Evolutionary conservation across 1,284 basidiomycete genomes (phyloP), one percentile per base, ranked within the genome.

Genomic region (Sphagnurus paluster): DNA sequence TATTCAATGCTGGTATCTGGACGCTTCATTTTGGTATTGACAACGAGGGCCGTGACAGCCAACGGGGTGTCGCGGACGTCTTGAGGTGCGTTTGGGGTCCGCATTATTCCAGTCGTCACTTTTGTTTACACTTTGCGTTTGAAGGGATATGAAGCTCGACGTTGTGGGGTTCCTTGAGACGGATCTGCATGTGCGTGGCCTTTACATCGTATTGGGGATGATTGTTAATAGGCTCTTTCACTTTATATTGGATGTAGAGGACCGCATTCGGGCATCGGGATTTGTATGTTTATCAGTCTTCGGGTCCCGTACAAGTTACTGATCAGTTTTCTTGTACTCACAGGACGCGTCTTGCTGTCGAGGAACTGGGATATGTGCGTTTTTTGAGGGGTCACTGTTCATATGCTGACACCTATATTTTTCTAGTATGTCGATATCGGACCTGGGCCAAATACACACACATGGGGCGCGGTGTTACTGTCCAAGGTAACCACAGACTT

Each of bases 11-110:
- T 8, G 94, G 92, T 1, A 94, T 97, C 47, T 96, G 92, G 91
- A 95, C 94, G 0, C 75, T 95, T 21, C 93, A 96, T 64, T 96
- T 96, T 63, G 90, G 90, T 2, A 81, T 93, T 40, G 87, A 93
- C 58, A 86, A 91, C 53, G 77, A 75, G 34, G 91, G 92, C 4
- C 75, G 88, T 53, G 92, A 94, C 59, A 91, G 88, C 61, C 90
- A 93, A 63, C 71, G 84, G 34, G 76, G 87, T 8, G 87, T 96
- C 66, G 75, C 83, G 44, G 79, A 87, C 48, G 66, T 96, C 29
- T 75, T 95, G 25, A 72, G 65, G 83, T 81, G 54, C 23, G 69
- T 64, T 16, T 4, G 23, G 50, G 54, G 33, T 53, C 58, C 4
- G 35, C 5, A 20, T 47, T 44, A 37, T 32, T 10, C 32, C 28